phyloP scores from a whole-genome alignment of 352 stramenopile species.

The Phytophthora megakarya region DNA sequence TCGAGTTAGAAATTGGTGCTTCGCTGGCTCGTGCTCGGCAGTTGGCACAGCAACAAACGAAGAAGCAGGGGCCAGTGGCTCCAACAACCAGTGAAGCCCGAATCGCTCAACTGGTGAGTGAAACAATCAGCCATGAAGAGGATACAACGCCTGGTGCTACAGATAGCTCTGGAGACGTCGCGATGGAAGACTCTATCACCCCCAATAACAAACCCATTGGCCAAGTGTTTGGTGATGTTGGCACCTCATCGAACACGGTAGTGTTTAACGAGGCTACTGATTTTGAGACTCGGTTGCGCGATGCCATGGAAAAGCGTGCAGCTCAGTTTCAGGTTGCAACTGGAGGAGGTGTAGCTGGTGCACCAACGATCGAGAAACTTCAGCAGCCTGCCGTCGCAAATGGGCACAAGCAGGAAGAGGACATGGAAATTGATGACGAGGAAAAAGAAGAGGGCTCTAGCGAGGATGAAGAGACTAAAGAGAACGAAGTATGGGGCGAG shows the following conservation, averaged over 20 bases:
- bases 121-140: conserved; percentile 42
- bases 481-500: conserved; percentile 73
- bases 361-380: conserved; percentile 1
- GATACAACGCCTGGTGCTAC: conserved; percentile 26
- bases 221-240: conserved; percentile 40
- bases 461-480: conserved; percentile 55
- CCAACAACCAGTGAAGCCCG: conserved; percentile 52
- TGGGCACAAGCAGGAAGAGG: conserved; percentile 41
- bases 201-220: conserved; percentile 48
- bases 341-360: conserved; percentile 3
- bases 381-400: conserved; percentile 30
- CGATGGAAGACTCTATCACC: conserved; percentile 8
- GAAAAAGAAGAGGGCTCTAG: conserved; percentile 44
- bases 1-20: conserved; percentile 78
- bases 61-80: conserved; percentile 11
- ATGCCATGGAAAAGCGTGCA: conserved; percentile 75
- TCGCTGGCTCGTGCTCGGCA: conserved; percentile 73
- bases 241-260: conserved; percentile 47
- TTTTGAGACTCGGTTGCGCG: conserved; percentile 78
- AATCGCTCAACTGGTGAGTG: conserved; percentile 60
- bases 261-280: conserved; percentile 88
- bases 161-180: conserved; percentile 10
- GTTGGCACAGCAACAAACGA: conserved; percentile 49
- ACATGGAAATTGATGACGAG: conserved; percentile 29
- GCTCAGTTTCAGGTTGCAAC: conserved; percentile 50